Conservation (phyloP, 1,284 basidiomycete species). For the Leccinum subrobustum region DNA sequence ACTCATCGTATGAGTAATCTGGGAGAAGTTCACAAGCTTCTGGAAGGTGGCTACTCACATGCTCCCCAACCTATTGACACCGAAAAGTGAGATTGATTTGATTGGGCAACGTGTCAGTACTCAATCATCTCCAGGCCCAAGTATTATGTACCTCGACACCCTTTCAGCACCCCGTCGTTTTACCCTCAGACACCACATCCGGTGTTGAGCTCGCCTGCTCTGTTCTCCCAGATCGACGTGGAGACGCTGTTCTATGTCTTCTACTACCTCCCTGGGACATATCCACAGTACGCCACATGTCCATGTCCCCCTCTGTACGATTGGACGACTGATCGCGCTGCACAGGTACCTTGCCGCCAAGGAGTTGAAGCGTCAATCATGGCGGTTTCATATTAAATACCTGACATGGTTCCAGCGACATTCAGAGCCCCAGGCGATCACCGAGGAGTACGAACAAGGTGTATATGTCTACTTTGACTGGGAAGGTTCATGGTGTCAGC, state of each 20-base stretch:
- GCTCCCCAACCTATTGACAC: slow-evolving; percentile 93
- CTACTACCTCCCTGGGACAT: slow-evolving; percentile 96
- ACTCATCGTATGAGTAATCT: slow-evolving; percentile 82
- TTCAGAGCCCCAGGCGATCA: slow-evolving; percentile 98
- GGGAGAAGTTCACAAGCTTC: slow-evolving; percentile 87
- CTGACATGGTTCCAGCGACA: slow-evolving; percentile 99
- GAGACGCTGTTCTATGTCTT: slow-evolving; percentile 99
- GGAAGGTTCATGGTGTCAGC: slow-evolving; percentile 97
- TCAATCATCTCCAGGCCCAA: slow-evolving; percentile 64
- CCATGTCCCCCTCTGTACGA: slow-evolving; percentile 1
- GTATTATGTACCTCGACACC: slow-evolving; percentile 95
- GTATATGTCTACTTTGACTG: slow-evolving; percentile 97
- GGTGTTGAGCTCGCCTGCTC: slow-evolving; percentile 79
- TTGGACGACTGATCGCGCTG: slow-evolving; percentile 6
- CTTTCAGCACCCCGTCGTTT: slow-evolving; percentile 89
- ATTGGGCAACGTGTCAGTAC: slow-evolving; percentile 5
- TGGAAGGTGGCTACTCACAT: slow-evolving; percentile 87
- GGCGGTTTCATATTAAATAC: slow-evolving; percentile 99
- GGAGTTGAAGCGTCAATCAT: slow-evolving; percentile 96
- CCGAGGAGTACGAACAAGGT: slow-evolving; percentile 99
- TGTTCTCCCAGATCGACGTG: slow-evolving; percentile 93
- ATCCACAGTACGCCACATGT: slow-evolving; percentile 77
- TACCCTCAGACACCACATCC: slow-evolving; percentile 91
- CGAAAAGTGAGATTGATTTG: slow-evolving; percentile 69
- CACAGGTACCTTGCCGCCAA: slow-evolving; percentile 91